Evolutionary conservation across 345 rosid species (phyloP).

Genomic region (Populus davidiana): DNA sequence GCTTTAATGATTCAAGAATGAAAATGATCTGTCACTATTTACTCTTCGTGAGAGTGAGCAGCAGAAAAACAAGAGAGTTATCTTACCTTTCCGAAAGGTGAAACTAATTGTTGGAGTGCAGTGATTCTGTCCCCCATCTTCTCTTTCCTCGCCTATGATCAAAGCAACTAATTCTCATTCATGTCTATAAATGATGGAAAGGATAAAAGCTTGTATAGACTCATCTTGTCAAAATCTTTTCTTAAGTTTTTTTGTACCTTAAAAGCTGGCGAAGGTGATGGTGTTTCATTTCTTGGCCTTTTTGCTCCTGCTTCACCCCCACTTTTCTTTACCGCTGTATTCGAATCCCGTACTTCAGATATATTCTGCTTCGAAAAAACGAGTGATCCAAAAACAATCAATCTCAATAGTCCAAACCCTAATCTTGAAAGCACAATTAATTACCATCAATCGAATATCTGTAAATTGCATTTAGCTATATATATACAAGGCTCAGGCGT

Average conservation of each 20-base stretch:
- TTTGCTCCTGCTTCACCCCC: slow-evolving; percentile 53
- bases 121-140: slow-evolving; percentile 99
- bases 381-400: slow-evolving; percentile 6
- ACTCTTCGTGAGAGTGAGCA: slow-evolving; percentile 17
- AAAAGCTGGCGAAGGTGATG: slow-evolving; percentile 79
- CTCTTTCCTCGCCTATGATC: slow-evolving; percentile 87
- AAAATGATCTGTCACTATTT: slow-evolving; percentile 12
- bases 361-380: slow-evolving; percentile 31
- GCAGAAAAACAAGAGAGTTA: slow-evolving; percentile 8
- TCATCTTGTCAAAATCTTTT: slow-evolving; percentile 3
- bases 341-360: slow-evolving; percentile 52
- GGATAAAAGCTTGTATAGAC: background rate
- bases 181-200: background rate
- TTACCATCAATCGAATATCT: background rate
- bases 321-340: slow-evolving; percentile 59
- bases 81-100: slow-evolving; percentile 99
- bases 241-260: slow-evolving; percentile 54
- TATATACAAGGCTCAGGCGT: background rate
- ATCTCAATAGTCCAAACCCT: slow-evolving; percentile 24
- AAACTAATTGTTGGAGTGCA: slow-evolving; percentile 99
- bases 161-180: slow-evolving; percentile 21
- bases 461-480: background rate
- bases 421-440: slow-evolving; percentile 10
- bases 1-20: slow-evolving; percentile 21
- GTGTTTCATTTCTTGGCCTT: slow-evolving; percentile 70